These are phyloP conservation scores for Golovinomyces cichoracearum DNA, from an alignment of 2,329 filamentous ascomycete genomes.

Conservation along the genomic window DNA sequence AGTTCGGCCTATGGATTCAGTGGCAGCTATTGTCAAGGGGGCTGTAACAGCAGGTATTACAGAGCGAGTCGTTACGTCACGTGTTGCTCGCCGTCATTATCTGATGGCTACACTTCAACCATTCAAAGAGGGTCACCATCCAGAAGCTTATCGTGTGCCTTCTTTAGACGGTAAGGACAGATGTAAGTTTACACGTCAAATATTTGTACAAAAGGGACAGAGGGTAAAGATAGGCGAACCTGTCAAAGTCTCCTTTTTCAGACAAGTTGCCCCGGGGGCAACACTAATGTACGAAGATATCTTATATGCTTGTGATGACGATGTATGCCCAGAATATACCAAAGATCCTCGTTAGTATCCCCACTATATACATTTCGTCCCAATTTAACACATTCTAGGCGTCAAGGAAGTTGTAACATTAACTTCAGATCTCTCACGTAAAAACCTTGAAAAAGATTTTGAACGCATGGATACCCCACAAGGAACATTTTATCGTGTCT, in stretches of 20 bases:
- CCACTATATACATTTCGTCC: neutral
- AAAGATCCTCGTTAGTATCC: constrained; percentile 81
- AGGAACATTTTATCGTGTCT: constrained; percentile 75
- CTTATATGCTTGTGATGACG: constrained; percentile 87
- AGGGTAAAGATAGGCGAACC: constrained; percentile 98
- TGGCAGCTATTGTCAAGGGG: constrained; percentile 94
- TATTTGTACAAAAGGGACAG: constrained; percentile 96
- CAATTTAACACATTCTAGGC: constrained; percentile 27
- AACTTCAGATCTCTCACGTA: constrained; percentile 84
- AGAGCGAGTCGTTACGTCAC: constrained; percentile 84
- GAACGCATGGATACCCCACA: constrained; percentile 98
- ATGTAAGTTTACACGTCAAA: constrained; percentile 95
- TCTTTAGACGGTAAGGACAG: constrained; percentile 90
- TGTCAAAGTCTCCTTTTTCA: constrained; percentile 95
- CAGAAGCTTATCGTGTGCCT: constrained; percentile 90
- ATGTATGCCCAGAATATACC: constrained; percentile 93
- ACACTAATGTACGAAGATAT: constrained; percentile 99
- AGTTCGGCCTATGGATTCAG: constrained; percentile 93
- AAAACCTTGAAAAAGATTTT: constrained; percentile 98
- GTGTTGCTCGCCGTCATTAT: constrained; percentile 90
- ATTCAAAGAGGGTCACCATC: constrained; percentile 96
- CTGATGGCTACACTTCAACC: constrained; percentile 97
- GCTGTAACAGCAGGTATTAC: constrained; percentile 95
- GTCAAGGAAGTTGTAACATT: constrained; percentile 98
- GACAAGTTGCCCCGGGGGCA: constrained; percentile 86